A percentile compares a stretch with the other conserved stretches of the same genome.
phyloP scores from a whole-genome alignment of 169 alveolate species.

The Plasmodium billcollinsi region DNA sequence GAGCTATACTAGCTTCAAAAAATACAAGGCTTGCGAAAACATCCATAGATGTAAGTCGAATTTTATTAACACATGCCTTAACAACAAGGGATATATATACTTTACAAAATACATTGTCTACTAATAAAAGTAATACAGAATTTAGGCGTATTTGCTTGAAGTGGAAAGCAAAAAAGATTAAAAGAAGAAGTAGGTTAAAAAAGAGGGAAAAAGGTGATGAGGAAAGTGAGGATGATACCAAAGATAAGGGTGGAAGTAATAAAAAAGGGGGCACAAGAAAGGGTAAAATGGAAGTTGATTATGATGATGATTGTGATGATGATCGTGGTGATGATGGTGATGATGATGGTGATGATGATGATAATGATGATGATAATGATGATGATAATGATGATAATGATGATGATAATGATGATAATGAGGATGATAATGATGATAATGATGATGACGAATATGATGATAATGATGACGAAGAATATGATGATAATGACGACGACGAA shows the following conservation, averaged over 20 bases:
- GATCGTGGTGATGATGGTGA: not conserved
- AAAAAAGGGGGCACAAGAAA: conserved; percentile 7
- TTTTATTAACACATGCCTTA: conserved; percentile 51
- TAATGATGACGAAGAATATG: not conserved
- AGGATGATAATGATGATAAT: too few relatives aligned
- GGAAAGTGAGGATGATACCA: conserved; percentile 6
- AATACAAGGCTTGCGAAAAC: conserved; percentile 56
- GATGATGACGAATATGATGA: not conserved
- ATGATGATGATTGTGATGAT: not conserved
- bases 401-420: too few relatives aligned
- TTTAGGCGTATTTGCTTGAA: conserved; percentile 46
- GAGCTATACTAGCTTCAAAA: conserved; percentile 65
- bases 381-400: too few relatives aligned
- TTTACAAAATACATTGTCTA: conserved; percentile 32
- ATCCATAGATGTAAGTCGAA: conserved; percentile 55
- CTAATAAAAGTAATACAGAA: conserved; percentile 36
- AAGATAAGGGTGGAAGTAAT: not conserved
- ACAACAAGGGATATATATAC: conserved; percentile 60
- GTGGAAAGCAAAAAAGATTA: conserved; percentile 48
- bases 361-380: not conserved
- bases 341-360: not conserved
- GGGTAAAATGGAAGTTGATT: not conserved
- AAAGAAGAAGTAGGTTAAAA: conserved; percentile 11
- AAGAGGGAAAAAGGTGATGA: conserved; percentile 2
- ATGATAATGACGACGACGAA: not conserved